Conservation (phyloP, 1,139 yeast genomes). For the Diutina catenulata region DNA sequence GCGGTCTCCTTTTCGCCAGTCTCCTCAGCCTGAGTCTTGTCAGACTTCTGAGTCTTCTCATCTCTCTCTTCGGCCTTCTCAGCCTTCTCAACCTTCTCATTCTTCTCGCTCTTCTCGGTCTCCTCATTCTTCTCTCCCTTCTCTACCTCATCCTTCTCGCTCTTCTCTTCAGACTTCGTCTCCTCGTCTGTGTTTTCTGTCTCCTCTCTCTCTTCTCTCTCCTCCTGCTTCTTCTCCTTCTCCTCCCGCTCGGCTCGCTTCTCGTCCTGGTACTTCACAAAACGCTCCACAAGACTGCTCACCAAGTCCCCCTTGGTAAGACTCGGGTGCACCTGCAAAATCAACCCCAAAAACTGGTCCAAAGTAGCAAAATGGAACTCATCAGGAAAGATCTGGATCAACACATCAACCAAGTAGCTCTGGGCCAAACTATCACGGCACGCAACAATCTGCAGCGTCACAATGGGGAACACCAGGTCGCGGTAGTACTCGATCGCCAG, state of each 20-base stretch:
- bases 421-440: conserved; percentile 91
- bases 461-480: conserved; percentile 57
- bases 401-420: conserved; percentile 77
- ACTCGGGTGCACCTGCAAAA: conserved; percentile 52
- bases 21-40: no score
- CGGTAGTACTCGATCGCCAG: conserved; percentile 40
- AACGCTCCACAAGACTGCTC: conserved; percentile 58
- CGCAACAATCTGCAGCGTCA: conserved; percentile 84
- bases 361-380: conserved; percentile 77
- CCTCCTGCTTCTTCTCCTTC: not conserved
- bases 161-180: conserved; percentile 6
- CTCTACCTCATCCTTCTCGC: not conserved
- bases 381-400: conserved; percentile 90
- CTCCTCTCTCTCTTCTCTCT: not conserved
- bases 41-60: conserved; percentile 14
- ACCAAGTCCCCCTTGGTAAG: conserved; percentile 53
- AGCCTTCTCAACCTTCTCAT: conserved; percentile 16
- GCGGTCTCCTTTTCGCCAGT: no score
- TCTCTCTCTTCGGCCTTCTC: conserved; percentile 27
- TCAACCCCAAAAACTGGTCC: conserved; percentile 53
- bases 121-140: not conserved
- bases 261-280: conserved; percentile 44
- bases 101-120: conserved; percentile 8
- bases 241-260: conserved; percentile 6
- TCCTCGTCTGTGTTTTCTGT: not conserved